A percentile compares a stretch with the other conserved stretches of the same genome.
Evolutionary conservation across 2,329 filamentous ascomycete genomes (phyloP).

Genomic region (Thielaviopsis ethacetica): DNA sequence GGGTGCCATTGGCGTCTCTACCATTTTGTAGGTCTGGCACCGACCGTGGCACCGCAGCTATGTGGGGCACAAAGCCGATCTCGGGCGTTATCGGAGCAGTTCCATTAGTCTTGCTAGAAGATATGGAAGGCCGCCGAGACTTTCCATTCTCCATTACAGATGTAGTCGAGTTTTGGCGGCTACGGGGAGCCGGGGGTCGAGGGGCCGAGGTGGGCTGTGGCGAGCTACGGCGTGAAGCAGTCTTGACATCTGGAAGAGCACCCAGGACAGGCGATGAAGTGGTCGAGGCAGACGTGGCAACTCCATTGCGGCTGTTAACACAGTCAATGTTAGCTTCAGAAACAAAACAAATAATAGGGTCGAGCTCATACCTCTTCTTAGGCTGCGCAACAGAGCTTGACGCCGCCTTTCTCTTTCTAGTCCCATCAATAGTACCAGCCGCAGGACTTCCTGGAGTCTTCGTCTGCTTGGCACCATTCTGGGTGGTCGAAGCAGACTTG

Average conservation of each 20-base stretch:
- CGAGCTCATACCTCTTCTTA: conserved; percentile 56
- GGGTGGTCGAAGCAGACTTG: conserved; percentile 29
- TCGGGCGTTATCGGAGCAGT: conserved; percentile 25
- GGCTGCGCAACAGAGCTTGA: conserved; percentile 49
- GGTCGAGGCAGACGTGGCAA: conserved; percentile 46
- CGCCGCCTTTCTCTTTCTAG: conserved; percentile 55
- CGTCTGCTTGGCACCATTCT: conserved; percentile 29
- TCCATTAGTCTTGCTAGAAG: conserved; percentile 45
- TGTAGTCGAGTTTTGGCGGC: conserved; percentile 58
- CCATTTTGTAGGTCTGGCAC: conserved; percentile 13
- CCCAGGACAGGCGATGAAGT: conserved; percentile 62
- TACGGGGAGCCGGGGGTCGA: conserved; percentile 52
- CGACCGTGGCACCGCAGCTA: background rate
- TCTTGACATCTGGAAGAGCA: conserved; percentile 46
- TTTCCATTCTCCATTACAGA: conserved; percentile 38
- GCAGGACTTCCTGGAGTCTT: conserved; percentile 46
- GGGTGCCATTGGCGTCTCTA: conserved; percentile 17
- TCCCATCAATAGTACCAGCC: conserved; percentile 49
- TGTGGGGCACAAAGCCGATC: conserved; percentile 19
- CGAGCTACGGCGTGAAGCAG: conserved; percentile 18
- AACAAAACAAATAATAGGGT: background rate
- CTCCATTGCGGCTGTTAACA: conserved; percentile 19
- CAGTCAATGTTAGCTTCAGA: background rate
- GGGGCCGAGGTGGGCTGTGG: conserved; percentile 22
- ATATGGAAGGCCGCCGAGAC: conserved; percentile 39